Evolutionary conservation across 163 green algal genomes (phyloP).

Genomic region (Volvox carteri): DNA sequence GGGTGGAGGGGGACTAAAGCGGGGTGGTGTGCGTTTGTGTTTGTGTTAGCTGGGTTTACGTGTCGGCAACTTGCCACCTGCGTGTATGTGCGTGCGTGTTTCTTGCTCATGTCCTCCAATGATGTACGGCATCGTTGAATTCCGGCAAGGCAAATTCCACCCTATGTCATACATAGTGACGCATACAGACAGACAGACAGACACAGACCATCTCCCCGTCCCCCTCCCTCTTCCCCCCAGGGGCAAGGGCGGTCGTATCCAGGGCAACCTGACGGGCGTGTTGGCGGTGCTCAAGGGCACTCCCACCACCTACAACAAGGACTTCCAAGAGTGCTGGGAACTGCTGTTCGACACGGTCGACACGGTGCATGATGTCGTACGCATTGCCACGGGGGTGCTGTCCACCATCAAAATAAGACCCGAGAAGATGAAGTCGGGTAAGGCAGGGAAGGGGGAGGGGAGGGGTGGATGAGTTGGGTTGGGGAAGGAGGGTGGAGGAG

Average conservation of each 20-base stretch:
- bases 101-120: no score
- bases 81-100: no score
- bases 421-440: slow-evolving; percentile 83
- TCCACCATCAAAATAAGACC: slow-evolving; percentile 91
- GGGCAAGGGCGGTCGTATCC: slow-evolving; percentile 86
- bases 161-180: no score
- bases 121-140: no score
- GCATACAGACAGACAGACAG: no score
- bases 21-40: no score
- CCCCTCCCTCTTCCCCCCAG: no score
- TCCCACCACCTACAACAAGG: slow-evolving; percentile 99
- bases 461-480: background rate
- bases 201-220: no score
- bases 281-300: slow-evolving; percentile 96
- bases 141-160: no score
- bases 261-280: slow-evolving; percentile 93
- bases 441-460: background rate
- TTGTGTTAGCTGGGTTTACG: no score
- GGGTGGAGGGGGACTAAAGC: background rate
- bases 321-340: slow-evolving; percentile 97
- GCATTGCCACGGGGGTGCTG: slow-evolving; percentile 95
- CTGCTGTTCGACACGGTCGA: slow-evolving; percentile 98
- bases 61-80: no score
- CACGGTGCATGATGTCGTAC: slow-evolving; percentile 90
- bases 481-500: background rate